Base-by-base conservation (phyloP, 768 basidiomycete species). In the Naematelia encephala region DNA sequence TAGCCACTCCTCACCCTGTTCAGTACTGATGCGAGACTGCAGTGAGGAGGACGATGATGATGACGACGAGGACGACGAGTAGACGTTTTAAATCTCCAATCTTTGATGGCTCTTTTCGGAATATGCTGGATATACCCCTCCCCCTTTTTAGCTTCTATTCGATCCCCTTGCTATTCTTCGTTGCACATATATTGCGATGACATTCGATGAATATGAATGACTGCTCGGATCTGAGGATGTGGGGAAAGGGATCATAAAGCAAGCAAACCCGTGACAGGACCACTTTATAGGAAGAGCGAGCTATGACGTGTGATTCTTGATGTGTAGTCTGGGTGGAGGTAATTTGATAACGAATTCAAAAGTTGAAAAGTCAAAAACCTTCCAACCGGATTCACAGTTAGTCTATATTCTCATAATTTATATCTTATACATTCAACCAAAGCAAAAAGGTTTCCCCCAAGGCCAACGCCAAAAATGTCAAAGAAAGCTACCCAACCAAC, bases 31-130 rank as follows among this genome's bases (percentile, higher is more conserved):
- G 52, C 48, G 54, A n/a, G 48, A 51, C 21, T 21, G 28, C 52
- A 28, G 44, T 34, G 52, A 45, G 16, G 55, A 62, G 53, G 67
- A 66, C 5, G 59, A 61, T n/a, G 59, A 61, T n/a, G 59, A 61
- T 4, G 62, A 63, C 19, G 62, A 63, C 21, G 60, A 59, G 27
- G 62, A 64, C 21, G 62, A 63, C 27, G 60, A 66, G 53, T 58
- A 52, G 46, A 51, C n/a, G 27, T 47, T 56, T 28, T 27, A 25
- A 21, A 12, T 5, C 47, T 21, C n/a, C 14, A 3, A 14, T 46
- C 27, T 13, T 56, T 29, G n/a, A 16, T 44, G n/a, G 19, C 25
- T 2, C 28, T 29, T 34, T 34, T 39, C 34, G 34, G 34, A 39
- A 39, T 16, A 39, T 39, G 34, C 16, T 39, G 34, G 34, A 39